Conservation (phyloP, 768 basidiomycete species). For the Suillus brevipes region DNA sequence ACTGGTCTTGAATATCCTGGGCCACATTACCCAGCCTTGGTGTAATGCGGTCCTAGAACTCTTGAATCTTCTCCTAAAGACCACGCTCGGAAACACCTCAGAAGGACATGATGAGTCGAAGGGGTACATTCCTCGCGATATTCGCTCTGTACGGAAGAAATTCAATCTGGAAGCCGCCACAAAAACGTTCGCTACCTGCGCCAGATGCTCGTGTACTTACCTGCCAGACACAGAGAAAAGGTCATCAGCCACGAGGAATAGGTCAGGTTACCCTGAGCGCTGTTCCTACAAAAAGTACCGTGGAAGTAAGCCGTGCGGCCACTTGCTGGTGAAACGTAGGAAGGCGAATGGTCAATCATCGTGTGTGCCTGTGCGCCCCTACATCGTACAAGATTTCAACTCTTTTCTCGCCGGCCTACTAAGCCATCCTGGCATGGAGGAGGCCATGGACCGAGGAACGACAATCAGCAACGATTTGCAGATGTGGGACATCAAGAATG, state of each 20-base stretch:
- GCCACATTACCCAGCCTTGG: too few species aligned
- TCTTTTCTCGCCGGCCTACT: conserved; percentile 28
- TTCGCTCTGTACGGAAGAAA: too few species aligned
- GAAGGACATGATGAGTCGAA: too few species aligned
- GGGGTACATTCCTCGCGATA: too few species aligned
- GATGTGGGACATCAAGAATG: conserved; percentile 24
- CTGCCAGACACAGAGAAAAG: background rate
- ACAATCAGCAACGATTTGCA: background rate
- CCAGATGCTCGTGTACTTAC: conserved; percentile 27
- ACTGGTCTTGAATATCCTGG: background rate
- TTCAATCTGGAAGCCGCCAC: too few species aligned
- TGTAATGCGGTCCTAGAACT: too few species aligned
- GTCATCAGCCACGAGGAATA: background rate
- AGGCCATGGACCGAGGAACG: conserved; percentile 23
- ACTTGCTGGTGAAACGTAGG: background rate
- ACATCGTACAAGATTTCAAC: conserved; percentile 27
- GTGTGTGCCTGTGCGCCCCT: conserved; percentile 8
- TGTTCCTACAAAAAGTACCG: conserved; percentile 19
- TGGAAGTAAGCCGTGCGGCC: conserved; percentile 13
- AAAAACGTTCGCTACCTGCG: conserved; percentile 20
- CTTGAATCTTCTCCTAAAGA: too few species aligned
- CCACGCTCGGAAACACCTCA: too few species aligned
- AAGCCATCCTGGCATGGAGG: conserved; percentile 26
- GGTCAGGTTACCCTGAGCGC: conserved; percentile 16
- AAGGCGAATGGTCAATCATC: background rate